A percentile compares a stretch with the other conserved stretches of the same genome.
These are phyloP conservation scores for Olyra latifolia DNA, from an alignment of 176 grass and related monocot genomes.

Conservation along the genomic window DNA sequence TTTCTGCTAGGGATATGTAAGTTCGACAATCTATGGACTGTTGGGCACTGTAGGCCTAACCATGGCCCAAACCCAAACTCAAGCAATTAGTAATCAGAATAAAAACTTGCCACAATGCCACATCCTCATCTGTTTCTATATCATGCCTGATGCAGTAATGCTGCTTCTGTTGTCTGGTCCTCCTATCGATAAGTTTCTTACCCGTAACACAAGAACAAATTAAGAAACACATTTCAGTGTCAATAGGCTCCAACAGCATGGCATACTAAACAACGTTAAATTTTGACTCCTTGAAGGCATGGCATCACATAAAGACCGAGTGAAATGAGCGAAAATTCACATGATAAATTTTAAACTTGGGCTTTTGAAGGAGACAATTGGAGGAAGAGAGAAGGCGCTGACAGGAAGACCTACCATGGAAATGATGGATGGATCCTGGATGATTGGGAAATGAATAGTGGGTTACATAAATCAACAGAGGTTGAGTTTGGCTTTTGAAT, in stretches of 20 bases:
- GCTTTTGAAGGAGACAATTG: neutral
- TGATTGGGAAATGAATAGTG: neutral
- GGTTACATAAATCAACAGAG: neutral
- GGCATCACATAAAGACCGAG: neutral
- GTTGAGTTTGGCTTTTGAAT: neutral
- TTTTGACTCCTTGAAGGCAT: neutral
- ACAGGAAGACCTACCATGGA: neutral
- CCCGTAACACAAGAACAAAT: neutral
- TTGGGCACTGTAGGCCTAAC: neutral
- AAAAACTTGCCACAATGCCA: neutral
- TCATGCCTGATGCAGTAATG: slow-evolving; percentile 1
- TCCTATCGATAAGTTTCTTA: neutral
- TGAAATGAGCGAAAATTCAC: neutral
- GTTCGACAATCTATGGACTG: neutral
- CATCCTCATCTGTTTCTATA: neutral
- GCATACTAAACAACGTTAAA: neutral
- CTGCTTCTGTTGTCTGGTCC: neutral
- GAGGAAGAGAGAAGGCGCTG: neutral
- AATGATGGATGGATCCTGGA: neutral
- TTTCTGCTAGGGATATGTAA: neutral
- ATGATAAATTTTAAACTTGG: neutral
- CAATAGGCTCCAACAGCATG: neutral
- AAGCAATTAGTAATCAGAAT: neutral
- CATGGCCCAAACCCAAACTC: neutral
- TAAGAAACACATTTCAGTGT: neutral